Evolutionary conservation across 2,329 filamentous ascomycete species (phyloP).

Genomic region (Fusarium zealandicum): DNA sequence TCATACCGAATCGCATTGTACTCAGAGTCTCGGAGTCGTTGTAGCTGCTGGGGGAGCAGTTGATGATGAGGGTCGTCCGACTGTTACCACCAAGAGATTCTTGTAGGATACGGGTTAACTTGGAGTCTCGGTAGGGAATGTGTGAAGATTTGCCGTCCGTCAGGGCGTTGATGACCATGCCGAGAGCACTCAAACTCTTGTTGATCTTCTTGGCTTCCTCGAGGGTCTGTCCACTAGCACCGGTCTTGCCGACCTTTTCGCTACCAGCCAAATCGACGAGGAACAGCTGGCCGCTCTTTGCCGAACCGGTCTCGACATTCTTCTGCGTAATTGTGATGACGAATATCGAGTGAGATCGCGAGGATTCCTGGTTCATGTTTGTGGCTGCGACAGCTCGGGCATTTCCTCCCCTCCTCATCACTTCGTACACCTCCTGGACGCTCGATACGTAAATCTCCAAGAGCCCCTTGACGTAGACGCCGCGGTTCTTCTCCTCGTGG

Average conservation of each 20-base stretch:
- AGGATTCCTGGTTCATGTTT: constrained; percentile 99
- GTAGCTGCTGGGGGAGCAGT: constrained; percentile 98
- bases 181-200: constrained; percentile 96
- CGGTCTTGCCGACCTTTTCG: constrained; percentile 98
- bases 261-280: constrained; percentile 97
- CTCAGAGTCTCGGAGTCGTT: constrained; percentile 95
- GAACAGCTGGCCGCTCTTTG: constrained; percentile 96
- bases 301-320: constrained; percentile 94
- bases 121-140: constrained; percentile 96
- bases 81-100: constrained; percentile 98
- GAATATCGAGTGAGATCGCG: constrained; percentile 97
- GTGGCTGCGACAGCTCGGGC: constrained; percentile 93
- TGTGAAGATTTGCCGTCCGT: constrained; percentile 97
- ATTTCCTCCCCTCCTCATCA: constrained; percentile 91
- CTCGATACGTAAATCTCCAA: constrained; percentile 95
- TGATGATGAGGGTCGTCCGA: constrained; percentile 97
- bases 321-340: constrained; percentile 97
- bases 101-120: constrained; percentile 95
- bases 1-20: constrained; percentile 91
- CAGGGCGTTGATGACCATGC: constrained; percentile 98
- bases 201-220: constrained; percentile 99
- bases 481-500: constrained; percentile 96
- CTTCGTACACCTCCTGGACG: constrained; percentile 94
- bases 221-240: constrained; percentile 93
- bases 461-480: constrained; percentile 95